Percentiles rank a stretch among this genome's conserved stretches.
These are phyloP conservation scores for Macrophomina pseudophaseolina DNA, from an alignment of 2,329 filamentous ascomycete species.

Conservation along the genomic window DNA sequence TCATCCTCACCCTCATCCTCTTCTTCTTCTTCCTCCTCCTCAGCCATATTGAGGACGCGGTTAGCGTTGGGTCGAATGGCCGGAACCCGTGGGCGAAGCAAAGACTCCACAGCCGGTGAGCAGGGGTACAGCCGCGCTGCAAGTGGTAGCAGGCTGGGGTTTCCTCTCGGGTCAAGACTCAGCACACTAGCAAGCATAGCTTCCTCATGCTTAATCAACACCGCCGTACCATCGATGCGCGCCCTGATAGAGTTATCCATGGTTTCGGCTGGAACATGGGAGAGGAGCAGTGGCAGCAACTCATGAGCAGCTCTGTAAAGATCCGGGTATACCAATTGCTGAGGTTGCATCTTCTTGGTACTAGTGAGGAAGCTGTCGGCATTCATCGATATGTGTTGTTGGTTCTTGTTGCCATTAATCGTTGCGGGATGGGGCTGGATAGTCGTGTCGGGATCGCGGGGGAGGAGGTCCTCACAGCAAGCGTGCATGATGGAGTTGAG, in stretches of 20 bases:
- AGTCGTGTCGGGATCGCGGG: constrained; percentile 42
- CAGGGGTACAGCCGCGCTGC: constrained; percentile 69
- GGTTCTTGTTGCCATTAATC: constrained; percentile 49
- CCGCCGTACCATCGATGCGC: constrained; percentile 79
- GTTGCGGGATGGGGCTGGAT: constrained; percentile 45
- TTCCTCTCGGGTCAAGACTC: constrained; percentile 71
- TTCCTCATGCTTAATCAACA: constrained; percentile 70
- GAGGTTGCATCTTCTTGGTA: constrained; percentile 38
- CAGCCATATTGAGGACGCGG: not conserved
- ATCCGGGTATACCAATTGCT: constrained; percentile 44
- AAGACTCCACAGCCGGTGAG: constrained; percentile 71
- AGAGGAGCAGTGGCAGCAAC: constrained; percentile 68
- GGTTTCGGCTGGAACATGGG: constrained; percentile 67
- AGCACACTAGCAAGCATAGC: constrained; percentile 83
- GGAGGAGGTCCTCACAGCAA: constrained; percentile 77
- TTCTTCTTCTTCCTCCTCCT: constrained; percentile 34
- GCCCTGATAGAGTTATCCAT: constrained; percentile 74
- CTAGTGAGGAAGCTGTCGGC: constrained; percentile 72
- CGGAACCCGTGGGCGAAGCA: constrained; percentile 62
- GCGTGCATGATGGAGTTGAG: constrained; percentile 66
- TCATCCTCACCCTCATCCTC: constrained; percentile 34
- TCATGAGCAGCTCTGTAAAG: constrained; percentile 63
- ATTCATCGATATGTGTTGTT: constrained; percentile 57
- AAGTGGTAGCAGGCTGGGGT: constrained; percentile 80
- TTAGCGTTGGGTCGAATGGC: constrained; percentile 40